Conservation (phyloP, 176 grass and related monocot genomes). For the Zoysia pacifica region DNA sequence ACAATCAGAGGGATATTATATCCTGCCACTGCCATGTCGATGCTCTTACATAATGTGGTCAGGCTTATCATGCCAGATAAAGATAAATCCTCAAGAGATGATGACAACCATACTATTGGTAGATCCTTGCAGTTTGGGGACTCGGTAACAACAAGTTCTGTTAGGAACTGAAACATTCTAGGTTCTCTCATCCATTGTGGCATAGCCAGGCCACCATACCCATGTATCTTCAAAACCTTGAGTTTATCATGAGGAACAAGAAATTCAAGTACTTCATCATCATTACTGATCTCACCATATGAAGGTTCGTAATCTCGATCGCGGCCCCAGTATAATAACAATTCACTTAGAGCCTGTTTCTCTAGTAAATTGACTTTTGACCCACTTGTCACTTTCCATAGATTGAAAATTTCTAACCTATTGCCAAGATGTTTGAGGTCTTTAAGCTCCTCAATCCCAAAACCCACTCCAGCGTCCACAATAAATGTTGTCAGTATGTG, state of each 20-base stretch:
- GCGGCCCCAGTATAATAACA: not conserved
- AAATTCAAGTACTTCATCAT: conserved; percentile 1
- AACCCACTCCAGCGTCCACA: not conserved
- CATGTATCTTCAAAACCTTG: not conserved
- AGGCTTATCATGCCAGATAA: not conserved
- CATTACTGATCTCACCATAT: too few species aligned
- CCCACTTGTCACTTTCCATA: not conserved
- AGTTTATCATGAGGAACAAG: conserved; percentile 1
- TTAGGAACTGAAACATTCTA: not conserved
- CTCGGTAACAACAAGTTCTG: not conserved
- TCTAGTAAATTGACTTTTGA: not conserved
- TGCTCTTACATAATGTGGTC: not conserved
- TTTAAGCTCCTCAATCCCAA: conserved; percentile 6
- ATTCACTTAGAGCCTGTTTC: not conserved
- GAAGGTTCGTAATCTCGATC: accelerated
- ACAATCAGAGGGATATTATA: not conserved
- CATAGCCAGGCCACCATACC: not conserved
- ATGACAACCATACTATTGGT: not conserved
- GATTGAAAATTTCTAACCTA: conserved; percentile 4
- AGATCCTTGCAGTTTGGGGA: not conserved
- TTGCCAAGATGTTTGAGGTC: not conserved
- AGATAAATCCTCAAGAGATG: not conserved
- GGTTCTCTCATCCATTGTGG: conserved; percentile 18
- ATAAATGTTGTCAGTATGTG: not conserved
- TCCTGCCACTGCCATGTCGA: not conserved